Base-by-base conservation (phyloP, 2,329 filamentous ascomycete genomes). In the Tolypocladium paradoxum region DNA sequence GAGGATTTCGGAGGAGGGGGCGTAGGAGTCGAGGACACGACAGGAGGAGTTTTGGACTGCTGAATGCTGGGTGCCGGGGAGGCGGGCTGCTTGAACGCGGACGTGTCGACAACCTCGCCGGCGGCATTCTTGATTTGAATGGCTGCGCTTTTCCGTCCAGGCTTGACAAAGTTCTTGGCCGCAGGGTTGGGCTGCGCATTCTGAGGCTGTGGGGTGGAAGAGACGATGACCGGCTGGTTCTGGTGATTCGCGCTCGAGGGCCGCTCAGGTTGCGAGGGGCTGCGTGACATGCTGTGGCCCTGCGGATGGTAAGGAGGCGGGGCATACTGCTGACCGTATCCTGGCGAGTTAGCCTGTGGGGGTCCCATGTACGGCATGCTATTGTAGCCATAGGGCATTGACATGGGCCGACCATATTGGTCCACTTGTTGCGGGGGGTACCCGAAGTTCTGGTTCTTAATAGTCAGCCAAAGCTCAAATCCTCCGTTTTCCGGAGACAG, bases 51-150 rank as follows among this genome's bases (percentile, higher is more conserved):
- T 70, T 85, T 87, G 52, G 79, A 75, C 53, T 73, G 71, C 50
- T 78, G 75, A n/a, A 68, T 71, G 64, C 74, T 73, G 0, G 80
- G 75, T 3, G 77, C 76, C 6, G 82, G 78, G 2, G 82, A 81
- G 2, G 76, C 71, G 4, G 81, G 79, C 0, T 79, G 68, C 67
- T 82, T 82, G 56, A 80, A 71, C 52, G 71, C 81, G 66, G 74
- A 88, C 73, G 76, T 79, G 61, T 90, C 83, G 14, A 96, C 75
- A 33, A 83, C 81, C 65, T 93, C 89, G 57, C 90, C 91, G 53
- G 85, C 79, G 33, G 85, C 79, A 63, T 90, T 88, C 76, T 90
- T 95, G 75, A 96, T 96, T 49, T 84, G 77, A 59, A 96, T 87
- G 1, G 86, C 84, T 48, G 83, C 84, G 69, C 82, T 90, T 76